Conservation (phyloP, 1,284 basidiomycete species). For the Austropuccinia psidii region DNA sequence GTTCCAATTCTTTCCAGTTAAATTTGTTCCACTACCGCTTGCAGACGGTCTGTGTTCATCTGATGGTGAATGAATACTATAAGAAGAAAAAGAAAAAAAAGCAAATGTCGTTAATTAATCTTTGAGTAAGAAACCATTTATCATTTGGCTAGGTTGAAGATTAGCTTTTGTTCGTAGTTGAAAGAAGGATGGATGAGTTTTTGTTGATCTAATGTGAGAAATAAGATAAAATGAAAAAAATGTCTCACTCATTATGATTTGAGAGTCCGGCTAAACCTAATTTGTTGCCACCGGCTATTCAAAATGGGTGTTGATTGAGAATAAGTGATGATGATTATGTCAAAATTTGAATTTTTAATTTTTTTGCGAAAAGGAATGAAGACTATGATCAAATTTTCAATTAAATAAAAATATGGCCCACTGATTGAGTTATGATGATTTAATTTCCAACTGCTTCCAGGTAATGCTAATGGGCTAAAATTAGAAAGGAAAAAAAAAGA, state of each 20-base stretch:
- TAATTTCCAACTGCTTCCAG: background rate
- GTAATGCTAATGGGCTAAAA: background rate
- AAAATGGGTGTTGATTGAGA: no score
- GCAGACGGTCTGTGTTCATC: constrained; percentile 16
- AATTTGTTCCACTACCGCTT: constrained; percentile 1
- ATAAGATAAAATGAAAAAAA: background rate
- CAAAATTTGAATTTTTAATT: no score
- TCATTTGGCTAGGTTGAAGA: background rate
- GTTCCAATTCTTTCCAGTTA: background rate
- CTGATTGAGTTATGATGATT: background rate
- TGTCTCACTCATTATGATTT: background rate
- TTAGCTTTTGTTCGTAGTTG: no score
- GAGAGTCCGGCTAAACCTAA: background rate
- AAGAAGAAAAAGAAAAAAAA: background rate
- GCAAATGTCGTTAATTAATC: background rate
- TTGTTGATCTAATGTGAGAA: no score
- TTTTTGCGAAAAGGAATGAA: no score
- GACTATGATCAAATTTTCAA: background rate
- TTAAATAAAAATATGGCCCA: background rate
- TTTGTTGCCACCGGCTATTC: background rate
- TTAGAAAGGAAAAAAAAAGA: background rate
- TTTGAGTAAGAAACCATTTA: background rate
- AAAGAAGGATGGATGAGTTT: no score
- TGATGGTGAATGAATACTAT: background rate
- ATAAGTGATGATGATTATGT: no score